Evolutionary conservation across 139 green algal species (phyloP), one percentile per base, ranked within the genome.

Genomic region (Micractinium conductrix): DNA sequence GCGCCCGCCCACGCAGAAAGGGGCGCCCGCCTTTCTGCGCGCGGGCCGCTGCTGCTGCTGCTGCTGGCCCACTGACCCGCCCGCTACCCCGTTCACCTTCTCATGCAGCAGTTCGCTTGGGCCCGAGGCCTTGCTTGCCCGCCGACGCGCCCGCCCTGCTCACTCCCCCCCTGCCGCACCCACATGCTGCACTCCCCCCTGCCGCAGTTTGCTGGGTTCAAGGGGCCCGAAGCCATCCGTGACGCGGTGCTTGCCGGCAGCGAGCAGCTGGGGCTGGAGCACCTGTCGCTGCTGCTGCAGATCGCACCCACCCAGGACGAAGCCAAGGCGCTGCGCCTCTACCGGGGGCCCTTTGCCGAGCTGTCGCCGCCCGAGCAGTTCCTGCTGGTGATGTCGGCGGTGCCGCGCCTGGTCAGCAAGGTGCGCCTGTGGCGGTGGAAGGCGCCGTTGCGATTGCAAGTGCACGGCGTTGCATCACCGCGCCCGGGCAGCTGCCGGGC

Each of bases 281-380:
- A 88, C 63, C 85, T 95, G 26, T 74, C 67, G 1, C 71, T 89
- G 28, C 80, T 95, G 69, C 60, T 91, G 73, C 91, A 94, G 85
- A 92, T 94, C 35, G 86, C 86, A 16, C 90, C 90, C 0, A 94
- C 80, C 12, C 72, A 84, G 19, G 89, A 93, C 58, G 91, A 94
- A 74, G 33, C 83, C 17, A 83, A 88, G 58, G 73, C 70, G 12
- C 82, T 94, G 26, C 74, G 68, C 28, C 37, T 43, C 17, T 94
- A 85, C 45, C 50, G 53, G 5, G 87, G 91, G 4, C 55, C 70
- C 2, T 44, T 74, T 9, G 55, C 72, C 22, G 81, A 91, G 33
- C 87, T 95, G 71, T 87, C 78, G 3, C 79, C 87, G 4, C 91
- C 92, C 14, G 92, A 95, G 84, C 84, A 90, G 62, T 95, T 95